Percentiles rank a stretch among this genome's conserved stretches.
These are phyloP conservation scores for Amaranthus tricolor DNA, from an alignment of 179 eudicot genomes.

Conservation along the genomic window DNA sequence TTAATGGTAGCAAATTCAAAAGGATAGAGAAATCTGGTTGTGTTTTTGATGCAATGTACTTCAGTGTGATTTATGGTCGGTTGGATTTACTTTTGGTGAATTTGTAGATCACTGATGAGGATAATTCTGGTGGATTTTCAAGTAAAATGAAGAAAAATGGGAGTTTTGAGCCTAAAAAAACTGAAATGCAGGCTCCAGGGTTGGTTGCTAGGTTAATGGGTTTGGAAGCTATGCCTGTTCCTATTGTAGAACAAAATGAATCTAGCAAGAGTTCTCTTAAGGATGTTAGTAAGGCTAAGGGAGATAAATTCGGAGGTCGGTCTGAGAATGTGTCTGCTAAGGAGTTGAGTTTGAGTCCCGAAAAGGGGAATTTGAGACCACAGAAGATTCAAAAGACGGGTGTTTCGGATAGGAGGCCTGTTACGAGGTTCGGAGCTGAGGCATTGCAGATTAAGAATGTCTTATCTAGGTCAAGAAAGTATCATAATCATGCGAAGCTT, in stretches of 20 bases:
- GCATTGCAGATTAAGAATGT: conserved; percentile 72
- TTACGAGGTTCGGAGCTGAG: conserved; percentile 75
- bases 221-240: conserved; percentile 78
- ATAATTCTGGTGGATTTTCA: conserved; percentile 60
- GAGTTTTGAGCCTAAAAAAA: conserved; percentile 38
- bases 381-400: conserved; percentile 89
- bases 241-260: conserved; percentile 35
- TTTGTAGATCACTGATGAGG: conserved; percentile 75
- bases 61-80: neutral
- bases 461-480: conserved; percentile 70
- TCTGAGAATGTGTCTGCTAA: conserved; percentile 7
- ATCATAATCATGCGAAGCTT: conserved; percentile 43
- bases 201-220: conserved; percentile 99
- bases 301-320: conserved; percentile 24
- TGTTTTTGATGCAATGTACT: neutral
- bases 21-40: too few species aligned
- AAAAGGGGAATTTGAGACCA: conserved; percentile 54
- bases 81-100: neutral
- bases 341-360: conserved; percentile 31
- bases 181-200: conserved; percentile 58
- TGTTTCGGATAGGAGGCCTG: conserved; percentile 44
- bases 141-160: conserved; percentile 46
- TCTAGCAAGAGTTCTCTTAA: conserved; percentile 27
- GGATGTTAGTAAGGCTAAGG: conserved; percentile 25
- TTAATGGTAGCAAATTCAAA: too few species aligned